Evolutionary conservation across 2,329 filamentous ascomycete genomes (phyloP).

Genomic region (Alternaria ethzedia): DNA sequence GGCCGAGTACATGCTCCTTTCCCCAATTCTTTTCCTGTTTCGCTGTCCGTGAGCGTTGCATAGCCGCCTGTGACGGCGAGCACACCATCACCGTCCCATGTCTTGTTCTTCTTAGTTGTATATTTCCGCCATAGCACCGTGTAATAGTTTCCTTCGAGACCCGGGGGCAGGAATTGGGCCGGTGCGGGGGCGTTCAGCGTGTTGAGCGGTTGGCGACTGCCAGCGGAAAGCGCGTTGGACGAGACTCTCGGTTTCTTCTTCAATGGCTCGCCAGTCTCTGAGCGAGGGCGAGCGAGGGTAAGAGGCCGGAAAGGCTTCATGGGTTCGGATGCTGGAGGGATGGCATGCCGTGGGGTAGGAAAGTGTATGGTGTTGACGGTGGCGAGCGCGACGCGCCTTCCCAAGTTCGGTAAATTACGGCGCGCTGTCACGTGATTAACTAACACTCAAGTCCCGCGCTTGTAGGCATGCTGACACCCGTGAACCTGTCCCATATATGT

Average conservation of each 20-base stretch:
- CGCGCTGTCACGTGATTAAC: slow-evolving; percentile 17
- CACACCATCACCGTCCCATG: slow-evolving; percentile 76
- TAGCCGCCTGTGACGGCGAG: slow-evolving; percentile 64
- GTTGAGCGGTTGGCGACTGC: slow-evolving; percentile 41
- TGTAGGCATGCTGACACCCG: background rate
- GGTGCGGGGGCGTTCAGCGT: slow-evolving; percentile 30
- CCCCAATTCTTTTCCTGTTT: slow-evolving; percentile 68
- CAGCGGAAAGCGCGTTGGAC: slow-evolving; percentile 31
- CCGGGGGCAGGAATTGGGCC: slow-evolving; percentile 21
- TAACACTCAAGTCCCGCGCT: background rate
- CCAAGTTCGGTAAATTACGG: background rate
- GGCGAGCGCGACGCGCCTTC: slow-evolving; percentile 12
- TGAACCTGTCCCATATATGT: too few relatives aligned
- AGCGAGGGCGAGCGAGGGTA: slow-evolving; percentile 35
- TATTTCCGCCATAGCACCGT: slow-evolving; percentile 66
- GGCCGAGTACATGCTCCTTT: slow-evolving; percentile 61
- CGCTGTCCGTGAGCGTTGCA: slow-evolving; percentile 66
- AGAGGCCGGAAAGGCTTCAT: slow-evolving; percentile 47
- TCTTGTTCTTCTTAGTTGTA: slow-evolving; percentile 76
- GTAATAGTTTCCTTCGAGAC: slow-evolving; percentile 49
- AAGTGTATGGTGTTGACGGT: background rate
- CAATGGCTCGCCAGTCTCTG: slow-evolving; percentile 40
- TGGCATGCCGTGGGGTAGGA: background rate
- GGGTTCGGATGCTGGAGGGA: slow-evolving; percentile 8
- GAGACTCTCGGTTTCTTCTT: slow-evolving; percentile 52